Percentiles rank a stretch among this genome's conserved stretches.
Conservation (phyloP, 441 rosid species). For the Omphalea diandra region DNA sequence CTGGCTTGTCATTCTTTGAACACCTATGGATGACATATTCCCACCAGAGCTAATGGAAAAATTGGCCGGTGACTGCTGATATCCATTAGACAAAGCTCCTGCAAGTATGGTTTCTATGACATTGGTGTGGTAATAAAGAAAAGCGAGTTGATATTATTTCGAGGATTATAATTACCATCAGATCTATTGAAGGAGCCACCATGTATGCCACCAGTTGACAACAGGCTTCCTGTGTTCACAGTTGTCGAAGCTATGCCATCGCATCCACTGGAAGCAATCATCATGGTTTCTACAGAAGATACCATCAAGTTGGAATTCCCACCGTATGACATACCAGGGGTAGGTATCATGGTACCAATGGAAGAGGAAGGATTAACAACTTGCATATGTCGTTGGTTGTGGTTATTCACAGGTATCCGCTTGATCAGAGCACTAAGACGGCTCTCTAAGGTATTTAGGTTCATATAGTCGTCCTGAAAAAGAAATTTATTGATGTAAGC, state of each 20-base stretch:
- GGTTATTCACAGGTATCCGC: conserved; percentile 43
- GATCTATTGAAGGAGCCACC: conserved; percentile 50
- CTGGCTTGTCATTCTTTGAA: conserved; percentile 70
- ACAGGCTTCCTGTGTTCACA: conserved; percentile 54
- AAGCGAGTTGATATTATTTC: not conserved
- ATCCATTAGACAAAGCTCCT: conserved; percentile 82
- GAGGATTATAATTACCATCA: conserved; percentile 38
- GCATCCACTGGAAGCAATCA: conserved; percentile 53
- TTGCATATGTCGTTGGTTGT: conserved; percentile 52
- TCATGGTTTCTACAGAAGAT: conserved; percentile 65
- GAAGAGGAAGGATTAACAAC: conserved; percentile 60
- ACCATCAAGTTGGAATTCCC: conserved; percentile 62
- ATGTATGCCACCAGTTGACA: conserved; percentile 56
- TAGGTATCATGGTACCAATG: conserved; percentile 92
- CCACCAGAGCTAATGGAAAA: conserved; percentile 76
- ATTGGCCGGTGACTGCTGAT: conserved; percentile 74
- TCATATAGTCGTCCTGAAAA: conserved; percentile 79
- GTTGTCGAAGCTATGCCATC: conserved; percentile 50
- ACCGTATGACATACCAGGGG: conserved; percentile 87
- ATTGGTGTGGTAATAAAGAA: conserved; percentile 2
- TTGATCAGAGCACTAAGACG: conserved; percentile 61
- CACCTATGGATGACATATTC: conserved; percentile 65
- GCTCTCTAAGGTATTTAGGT: conserved; percentile 63
- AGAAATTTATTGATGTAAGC: conserved; percentile 14
- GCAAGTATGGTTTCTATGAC: conserved; percentile 27